These are phyloP conservation scores for Globisporangium cylindrosporum DNA, from an alignment of 352 stramenopile species.

Conservation along the genomic window DNA sequence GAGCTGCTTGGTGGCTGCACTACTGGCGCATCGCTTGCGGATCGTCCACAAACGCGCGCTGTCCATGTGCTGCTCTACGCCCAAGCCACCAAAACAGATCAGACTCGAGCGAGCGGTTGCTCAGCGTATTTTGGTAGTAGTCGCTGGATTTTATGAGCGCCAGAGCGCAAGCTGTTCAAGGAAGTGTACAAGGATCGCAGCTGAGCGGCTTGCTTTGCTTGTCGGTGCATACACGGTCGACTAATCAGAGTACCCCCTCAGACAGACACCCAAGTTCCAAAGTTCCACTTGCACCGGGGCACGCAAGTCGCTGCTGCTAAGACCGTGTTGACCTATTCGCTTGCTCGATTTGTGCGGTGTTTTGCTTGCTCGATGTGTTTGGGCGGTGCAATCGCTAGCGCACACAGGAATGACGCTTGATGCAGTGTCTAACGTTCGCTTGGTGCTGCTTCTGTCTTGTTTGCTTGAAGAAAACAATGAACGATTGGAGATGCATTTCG, in stretches of 20 bases:
- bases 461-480: neutral
- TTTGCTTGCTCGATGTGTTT: neutral
- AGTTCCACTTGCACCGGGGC: neutral
- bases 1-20: neutral
- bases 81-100: constrained; percentile 1
- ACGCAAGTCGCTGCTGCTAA: neutral
- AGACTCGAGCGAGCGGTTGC: neutral
- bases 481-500: neutral
- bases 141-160: neutral
- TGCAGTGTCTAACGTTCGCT: neutral
- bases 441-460: neutral
- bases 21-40: neutral
- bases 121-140: neutral
- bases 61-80: neutral
- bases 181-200: neutral
- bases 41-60: constrained; percentile 2
- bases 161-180: neutral
- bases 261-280: neutral
- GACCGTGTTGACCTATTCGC: neutral
- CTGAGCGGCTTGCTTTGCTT: constrained; percentile 4
- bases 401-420: neutral
- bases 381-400: neutral
- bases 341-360: neutral
- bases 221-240: neutral
- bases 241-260: neutral